Evolutionary conservation across 768 basidiomycete species (phyloP).

Genomic region (Xerocomus spinulosus): DNA sequence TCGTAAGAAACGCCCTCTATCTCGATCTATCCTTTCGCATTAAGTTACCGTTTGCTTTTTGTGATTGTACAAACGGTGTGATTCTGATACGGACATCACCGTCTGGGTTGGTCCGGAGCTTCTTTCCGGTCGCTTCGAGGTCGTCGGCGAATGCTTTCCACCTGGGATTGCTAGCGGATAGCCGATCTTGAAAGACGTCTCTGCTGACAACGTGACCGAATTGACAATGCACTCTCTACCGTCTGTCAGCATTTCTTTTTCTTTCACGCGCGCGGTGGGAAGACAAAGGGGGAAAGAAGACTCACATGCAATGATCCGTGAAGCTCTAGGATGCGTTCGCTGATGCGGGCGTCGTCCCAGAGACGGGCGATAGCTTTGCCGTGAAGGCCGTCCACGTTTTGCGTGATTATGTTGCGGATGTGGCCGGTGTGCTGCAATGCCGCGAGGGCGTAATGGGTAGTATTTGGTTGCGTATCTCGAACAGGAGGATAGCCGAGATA

Average conservation of each 20-base stretch:
- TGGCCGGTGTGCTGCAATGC: constrained; percentile 70
- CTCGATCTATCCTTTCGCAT: constrained; percentile 52
- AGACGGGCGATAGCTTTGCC: constrained; percentile 63
- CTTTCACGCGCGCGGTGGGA: not conserved
- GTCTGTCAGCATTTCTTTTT: constrained; percentile 9
- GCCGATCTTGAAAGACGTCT: constrained; percentile 64
- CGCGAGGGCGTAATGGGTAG: constrained; percentile 83
- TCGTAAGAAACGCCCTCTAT: constrained; percentile 73
- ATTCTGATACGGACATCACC: constrained; percentile 63
- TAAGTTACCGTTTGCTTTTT: not conserved
- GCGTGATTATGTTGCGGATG: constrained; percentile 67
- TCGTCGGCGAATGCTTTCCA: constrained; percentile 73
- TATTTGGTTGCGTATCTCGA: constrained; percentile 77
- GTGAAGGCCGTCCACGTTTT: constrained; percentile 94
- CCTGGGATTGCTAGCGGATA: constrained; percentile 69
- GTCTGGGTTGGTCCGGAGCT: constrained; percentile 84
- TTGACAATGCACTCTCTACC: constrained; percentile 69
- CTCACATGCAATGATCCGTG: constrained; percentile 84
- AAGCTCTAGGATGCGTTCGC: constrained; percentile 64
- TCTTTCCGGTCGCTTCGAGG: constrained; percentile 50
- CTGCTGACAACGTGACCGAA: constrained; percentile 67
- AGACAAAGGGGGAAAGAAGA: not conserved
- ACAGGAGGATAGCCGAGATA: constrained; percentile 87
- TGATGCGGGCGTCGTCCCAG: constrained; percentile 34
- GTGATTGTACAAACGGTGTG: too few relatives aligned